phyloP scores from a whole-genome alignment of 768 basidiomycete species.

The Lactarius indigo region DNA sequence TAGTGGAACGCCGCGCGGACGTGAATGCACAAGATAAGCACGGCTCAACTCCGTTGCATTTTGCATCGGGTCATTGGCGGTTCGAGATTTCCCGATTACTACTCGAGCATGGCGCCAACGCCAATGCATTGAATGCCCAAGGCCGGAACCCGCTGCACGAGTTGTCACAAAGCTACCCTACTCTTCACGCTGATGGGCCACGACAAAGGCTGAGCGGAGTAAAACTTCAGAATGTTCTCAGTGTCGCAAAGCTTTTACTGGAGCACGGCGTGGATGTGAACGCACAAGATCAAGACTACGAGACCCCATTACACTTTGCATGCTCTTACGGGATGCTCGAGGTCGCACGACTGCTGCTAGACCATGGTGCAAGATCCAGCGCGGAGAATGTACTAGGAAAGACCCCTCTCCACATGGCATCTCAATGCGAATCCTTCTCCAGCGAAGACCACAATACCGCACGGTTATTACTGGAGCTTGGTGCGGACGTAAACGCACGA shows the following conservation, averaged over 20 bases:
- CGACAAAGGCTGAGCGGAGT: background rate
- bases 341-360: background rate
- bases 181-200: too few species aligned
- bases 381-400: background rate
- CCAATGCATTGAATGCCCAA: rapidly evolving
- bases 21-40: background rate
- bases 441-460: background rate
- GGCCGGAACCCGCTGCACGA: background rate
- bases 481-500: background rate
- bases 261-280: background rate
- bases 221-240: background rate
- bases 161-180: too few species aligned
- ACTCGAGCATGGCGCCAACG: background rate
- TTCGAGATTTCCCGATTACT: background rate
- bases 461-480: background rate
- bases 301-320: background rate
- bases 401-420: background rate
- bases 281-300: background rate
- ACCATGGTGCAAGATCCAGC: background rate
- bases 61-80: background rate
- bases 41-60: background rate
- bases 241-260: background rate
- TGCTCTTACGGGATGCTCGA: background rate
- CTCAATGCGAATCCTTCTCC: background rate
- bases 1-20: background rate